A percentile compares a stretch with the other conserved stretches of the same genome.
Conservation (phyloP, 2,329 filamentous ascomycete species). For the Penicillium corylophilum region DNA sequence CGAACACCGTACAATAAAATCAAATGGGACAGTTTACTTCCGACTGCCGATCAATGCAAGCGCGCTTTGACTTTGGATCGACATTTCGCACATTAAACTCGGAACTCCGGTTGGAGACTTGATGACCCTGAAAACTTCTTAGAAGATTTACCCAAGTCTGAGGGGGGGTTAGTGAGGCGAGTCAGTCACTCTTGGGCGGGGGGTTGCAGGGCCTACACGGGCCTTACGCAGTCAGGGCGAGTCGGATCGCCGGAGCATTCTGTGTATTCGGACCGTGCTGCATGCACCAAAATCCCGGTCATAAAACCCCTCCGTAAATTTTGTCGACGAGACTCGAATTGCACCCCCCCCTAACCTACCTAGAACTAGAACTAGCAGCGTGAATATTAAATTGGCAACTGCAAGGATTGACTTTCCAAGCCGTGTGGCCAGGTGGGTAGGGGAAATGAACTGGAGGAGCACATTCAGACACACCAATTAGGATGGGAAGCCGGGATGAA, state of each 20-base stretch:
- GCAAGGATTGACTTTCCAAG: background rate
- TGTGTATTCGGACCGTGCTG: conserved; percentile 8
- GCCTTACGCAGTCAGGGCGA: background rate
- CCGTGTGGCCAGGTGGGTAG: background rate
- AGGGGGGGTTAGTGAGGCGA: background rate
- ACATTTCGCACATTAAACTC: background rate
- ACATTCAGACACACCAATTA: background rate
- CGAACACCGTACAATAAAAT: background rate
- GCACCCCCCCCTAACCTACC: background rate
- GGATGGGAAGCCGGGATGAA: background rate
- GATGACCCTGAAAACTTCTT: background rate
- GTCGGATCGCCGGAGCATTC: conserved; percentile 11
- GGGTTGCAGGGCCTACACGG: background rate
- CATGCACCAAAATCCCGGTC: conserved; percentile 5
- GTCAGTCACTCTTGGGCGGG: background rate
- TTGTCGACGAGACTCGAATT: background rate
- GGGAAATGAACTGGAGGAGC: background rate
- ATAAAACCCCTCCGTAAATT: conserved; percentile 4
- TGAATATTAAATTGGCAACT: background rate
- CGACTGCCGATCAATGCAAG: background rate
- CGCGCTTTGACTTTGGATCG: conserved; percentile 6
- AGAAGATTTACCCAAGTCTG: background rate
- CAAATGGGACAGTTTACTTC: background rate
- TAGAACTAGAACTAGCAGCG: no score
- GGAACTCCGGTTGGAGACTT: background rate